Percentiles rank a stretch among this genome's conserved stretches.
These are phyloP conservation scores for Pisolithus thermaeus DNA, from an alignment of 1,284 basidiomycete genomes.

Conservation along the genomic window DNA sequence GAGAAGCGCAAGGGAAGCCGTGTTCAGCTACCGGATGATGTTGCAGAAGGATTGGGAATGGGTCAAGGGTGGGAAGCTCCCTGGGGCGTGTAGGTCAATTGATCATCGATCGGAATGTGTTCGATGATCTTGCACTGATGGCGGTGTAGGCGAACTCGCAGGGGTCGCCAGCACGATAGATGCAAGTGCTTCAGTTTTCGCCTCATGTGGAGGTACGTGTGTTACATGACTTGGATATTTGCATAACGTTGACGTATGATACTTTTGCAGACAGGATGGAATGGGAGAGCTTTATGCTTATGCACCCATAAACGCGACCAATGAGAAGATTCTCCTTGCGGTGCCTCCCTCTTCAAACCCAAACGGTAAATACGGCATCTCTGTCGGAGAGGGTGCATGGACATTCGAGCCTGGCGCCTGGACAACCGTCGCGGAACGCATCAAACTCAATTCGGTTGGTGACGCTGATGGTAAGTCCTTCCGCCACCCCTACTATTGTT, in stretches of 20 bases:
- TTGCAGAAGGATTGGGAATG: conserved; percentile 26
- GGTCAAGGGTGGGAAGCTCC: conserved; percentile 60
- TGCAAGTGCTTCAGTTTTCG: conserved; percentile 57
- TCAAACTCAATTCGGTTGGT: conserved; percentile 55
- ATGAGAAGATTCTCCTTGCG: conserved; percentile 36
- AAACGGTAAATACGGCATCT: conserved; percentile 55
- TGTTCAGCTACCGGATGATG: conserved; percentile 55
- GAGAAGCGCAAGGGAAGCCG: conserved; percentile 38
- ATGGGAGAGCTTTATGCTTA: conserved; percentile 57
- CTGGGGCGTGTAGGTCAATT: conserved; percentile 49
- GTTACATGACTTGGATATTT: neutral
- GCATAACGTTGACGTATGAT: too few relatives aligned
- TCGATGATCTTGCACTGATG: conserved; percentile 27
- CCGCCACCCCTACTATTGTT: neutral
- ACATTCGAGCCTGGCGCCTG: conserved; percentile 42
- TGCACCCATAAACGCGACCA: conserved; percentile 41
- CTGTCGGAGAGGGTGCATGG: conserved; percentile 53
- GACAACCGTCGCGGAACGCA: conserved; percentile 54
- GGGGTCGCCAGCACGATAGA: conserved; percentile 49
- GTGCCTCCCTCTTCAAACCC: conserved; percentile 46
- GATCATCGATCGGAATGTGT: neutral
- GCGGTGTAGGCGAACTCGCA: conserved; percentile 48
- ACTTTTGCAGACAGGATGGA: conserved; percentile 32
- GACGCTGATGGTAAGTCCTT: conserved; percentile 35
- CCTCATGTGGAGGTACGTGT: conserved; percentile 57